A percentile compares a stretch with the other conserved stretches of the same genome.
These are phyloP conservation scores for Nicotiana paniculata DNA, from an alignment of 257 asterid genomes.

Conservation along the genomic window DNA sequence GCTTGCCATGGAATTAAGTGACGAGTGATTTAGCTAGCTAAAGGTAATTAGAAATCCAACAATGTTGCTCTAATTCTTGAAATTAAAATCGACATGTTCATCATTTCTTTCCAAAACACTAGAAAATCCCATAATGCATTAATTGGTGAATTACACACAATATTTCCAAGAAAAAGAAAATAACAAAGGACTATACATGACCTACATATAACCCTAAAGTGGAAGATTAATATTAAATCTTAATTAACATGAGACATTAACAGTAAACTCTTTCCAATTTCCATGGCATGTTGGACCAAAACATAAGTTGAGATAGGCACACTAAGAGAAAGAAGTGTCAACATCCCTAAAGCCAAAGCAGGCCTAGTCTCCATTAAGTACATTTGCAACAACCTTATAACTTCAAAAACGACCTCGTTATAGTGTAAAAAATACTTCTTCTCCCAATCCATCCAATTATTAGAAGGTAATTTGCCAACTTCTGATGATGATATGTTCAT, in stretches of 20 bases:
- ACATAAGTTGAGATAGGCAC: constrained; percentile 38
- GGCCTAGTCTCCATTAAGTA: constrained; percentile 59
- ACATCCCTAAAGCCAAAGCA: constrained; percentile 45
- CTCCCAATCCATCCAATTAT: constrained; percentile 56
- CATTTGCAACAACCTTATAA: constrained; percentile 34
- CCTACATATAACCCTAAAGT: too few species aligned
- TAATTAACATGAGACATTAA: not conserved
- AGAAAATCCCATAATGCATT: too few species aligned
- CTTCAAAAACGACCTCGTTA: constrained; percentile 40
- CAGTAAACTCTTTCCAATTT: constrained; percentile 29
- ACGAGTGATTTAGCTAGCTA: too few species aligned
- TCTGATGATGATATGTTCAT: constrained; percentile 27
- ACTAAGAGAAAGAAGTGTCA: constrained; percentile 29
- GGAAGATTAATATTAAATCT: too few species aligned
- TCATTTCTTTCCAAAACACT: too few species aligned
- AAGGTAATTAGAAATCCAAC: too few species aligned
- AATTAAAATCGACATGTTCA: too few species aligned
- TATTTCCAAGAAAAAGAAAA: too few species aligned
- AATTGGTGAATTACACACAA: too few species aligned
- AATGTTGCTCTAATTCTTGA: too few species aligned
- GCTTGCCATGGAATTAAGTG: too few species aligned
- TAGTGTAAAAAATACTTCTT: constrained; percentile 31
- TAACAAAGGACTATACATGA: too few species aligned
- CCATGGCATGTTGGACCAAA: constrained; percentile 23
- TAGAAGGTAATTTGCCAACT: constrained; percentile 4